Evolutionary conservation across 495 filamentous ascomycete genomes (phyloP), one percentile per base, ranked within the genome.

Genomic region (Hypoxylon intermedium): DNA sequence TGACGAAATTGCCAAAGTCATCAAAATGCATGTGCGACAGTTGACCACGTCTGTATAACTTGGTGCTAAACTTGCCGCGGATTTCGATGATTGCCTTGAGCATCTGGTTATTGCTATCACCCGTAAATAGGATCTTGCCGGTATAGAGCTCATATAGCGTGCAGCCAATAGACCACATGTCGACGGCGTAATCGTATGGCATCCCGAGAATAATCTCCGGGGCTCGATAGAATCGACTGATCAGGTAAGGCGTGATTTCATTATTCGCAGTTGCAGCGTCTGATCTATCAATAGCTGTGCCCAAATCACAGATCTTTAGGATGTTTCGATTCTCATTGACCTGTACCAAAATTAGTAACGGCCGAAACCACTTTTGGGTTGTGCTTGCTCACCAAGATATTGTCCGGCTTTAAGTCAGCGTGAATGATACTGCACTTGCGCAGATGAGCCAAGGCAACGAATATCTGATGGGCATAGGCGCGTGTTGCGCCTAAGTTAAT

Each of bases 191-290:
- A 72, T 96, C 92, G 72, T 93, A 96, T 18, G 87, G 87, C 75
- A 97, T 89, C n/a, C 93, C 94, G 1, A 98, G 83, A 49, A 98
- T 96, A 70, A 98, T 91, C 73, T 98, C 94, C 2, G 94, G 94
- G 2, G 95, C 94, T 43, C 94, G 88, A 75, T 98, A 98, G 75
- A 97, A 98, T 42, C 94, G 87, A 76, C 91, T 96, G 71, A 97
- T 92, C 12, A 98, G 86, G 67, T 97, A 98, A 15, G 90, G 91
- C 0, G 91, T 93, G 54, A 93, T 91, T 66, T 96, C 92, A 53
- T 89, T 93, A n/a, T 78, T 75, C 3, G 79, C 76, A 13, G 75
- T 82, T 16, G 79, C 79, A 4, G 79, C 79, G 24, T 98, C 94
- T 9, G 88, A 88, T 19, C 87, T 87, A 66, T 96, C 89, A 21